phyloP scores from a whole-genome alignment of 1,284 basidiomycete genomes.

The Rhodofomes roseus region DNA sequence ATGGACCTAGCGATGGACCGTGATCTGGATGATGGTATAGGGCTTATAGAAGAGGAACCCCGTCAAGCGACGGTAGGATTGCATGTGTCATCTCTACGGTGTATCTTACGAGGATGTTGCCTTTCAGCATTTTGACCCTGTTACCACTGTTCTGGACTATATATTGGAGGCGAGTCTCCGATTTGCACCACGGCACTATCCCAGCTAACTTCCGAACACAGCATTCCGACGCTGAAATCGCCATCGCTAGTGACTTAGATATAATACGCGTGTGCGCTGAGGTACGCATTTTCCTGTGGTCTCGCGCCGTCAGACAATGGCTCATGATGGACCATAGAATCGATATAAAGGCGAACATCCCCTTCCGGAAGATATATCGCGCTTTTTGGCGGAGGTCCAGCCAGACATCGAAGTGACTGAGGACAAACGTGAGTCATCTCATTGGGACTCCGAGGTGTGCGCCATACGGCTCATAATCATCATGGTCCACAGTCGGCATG shows the following conservation, averaged over 20 bases:
- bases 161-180: neutral
- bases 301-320: no score
- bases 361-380: neutral
- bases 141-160: neutral
- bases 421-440: neutral
- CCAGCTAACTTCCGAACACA: neutral
- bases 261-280: neutral
- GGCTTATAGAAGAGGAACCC: no score
- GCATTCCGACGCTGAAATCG: neutral
- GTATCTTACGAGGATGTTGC: no score
- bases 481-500: no score
- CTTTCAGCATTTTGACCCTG: neutral
- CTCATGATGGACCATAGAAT: neutral
- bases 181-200: no score
- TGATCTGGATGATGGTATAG: no score
- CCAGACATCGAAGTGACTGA: neutral
- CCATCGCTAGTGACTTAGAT: neutral
- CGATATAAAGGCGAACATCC: neutral
- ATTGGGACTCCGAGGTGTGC: no score
- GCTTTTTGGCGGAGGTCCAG: neutral
- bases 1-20: no score
- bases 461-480: no score
- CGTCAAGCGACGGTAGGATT: no score
- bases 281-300: neutral
- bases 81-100: no score